Percentiles rank a stretch among this genome's conserved stretches.
phyloP scores from a whole-genome alignment of 2,329 filamentous ascomycete genomes.

The Lasiodiplodia theobromae region DNA sequence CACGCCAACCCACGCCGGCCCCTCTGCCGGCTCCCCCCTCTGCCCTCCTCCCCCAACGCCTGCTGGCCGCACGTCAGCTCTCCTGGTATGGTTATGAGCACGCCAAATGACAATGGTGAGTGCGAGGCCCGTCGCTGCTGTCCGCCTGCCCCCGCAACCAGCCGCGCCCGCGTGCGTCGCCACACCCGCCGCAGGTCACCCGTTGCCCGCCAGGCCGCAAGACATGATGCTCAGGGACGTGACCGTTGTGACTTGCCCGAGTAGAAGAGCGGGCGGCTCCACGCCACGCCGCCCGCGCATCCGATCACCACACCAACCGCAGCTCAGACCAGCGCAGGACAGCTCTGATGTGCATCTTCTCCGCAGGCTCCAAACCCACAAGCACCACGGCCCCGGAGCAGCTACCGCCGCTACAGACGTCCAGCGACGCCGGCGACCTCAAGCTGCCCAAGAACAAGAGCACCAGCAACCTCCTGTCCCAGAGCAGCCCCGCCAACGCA shows the following conservation, averaged over 20 bases:
- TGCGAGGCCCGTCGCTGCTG: slow-evolving; percentile 17
- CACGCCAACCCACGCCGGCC: slow-evolving; percentile 16
- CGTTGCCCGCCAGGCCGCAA: slow-evolving; percentile 8
- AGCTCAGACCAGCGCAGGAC: slow-evolving; percentile 27
- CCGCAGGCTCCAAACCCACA: slow-evolving; percentile 30
- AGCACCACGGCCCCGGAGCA: slow-evolving; percentile 23
- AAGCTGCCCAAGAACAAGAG: slow-evolving; percentile 57
- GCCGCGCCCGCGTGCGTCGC: slow-evolving; percentile 10
- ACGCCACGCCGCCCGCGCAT: slow-evolving; percentile 27
- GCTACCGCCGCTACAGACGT: slow-evolving; percentile 7
- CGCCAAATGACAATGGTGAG: slow-evolving; percentile 51
- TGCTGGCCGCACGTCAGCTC: slow-evolving; percentile 35
- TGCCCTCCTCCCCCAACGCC: slow-evolving; percentile 18
- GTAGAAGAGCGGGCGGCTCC: slow-evolving; percentile 20
- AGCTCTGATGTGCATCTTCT: slow-evolving; percentile 29
- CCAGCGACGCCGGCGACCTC: slow-evolving; percentile 38
- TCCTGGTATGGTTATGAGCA: slow-evolving; percentile 48
- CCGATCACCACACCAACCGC: slow-evolving; percentile 28
- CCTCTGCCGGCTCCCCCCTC: slow-evolving; percentile 18
- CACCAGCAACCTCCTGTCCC: slow-evolving; percentile 55
- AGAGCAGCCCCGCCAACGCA: slow-evolving; percentile 37
- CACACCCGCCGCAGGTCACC: slow-evolving; percentile 14
- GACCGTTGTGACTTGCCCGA: slow-evolving; percentile 19
- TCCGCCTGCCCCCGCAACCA: slow-evolving; percentile 9
- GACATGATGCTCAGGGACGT: slow-evolving; percentile 21